Conservation (phyloP, 495 filamentous ascomycete species). For the Tetracladium setigerum region DNA sequence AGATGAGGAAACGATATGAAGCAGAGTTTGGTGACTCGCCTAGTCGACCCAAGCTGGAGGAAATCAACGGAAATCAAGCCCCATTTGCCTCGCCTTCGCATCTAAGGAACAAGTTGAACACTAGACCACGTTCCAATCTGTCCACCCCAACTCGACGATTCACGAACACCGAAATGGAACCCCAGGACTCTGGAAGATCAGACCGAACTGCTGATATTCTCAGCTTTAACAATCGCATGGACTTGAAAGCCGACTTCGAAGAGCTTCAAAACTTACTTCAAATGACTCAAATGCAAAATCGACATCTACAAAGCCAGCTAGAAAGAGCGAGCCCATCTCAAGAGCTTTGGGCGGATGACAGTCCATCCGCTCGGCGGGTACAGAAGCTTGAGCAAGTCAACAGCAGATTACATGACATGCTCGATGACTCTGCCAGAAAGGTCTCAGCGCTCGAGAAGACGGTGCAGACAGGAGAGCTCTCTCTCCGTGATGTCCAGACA, state of each 20-base stretch:
- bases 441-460: slow-evolving; percentile 84
- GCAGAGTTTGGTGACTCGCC: slow-evolving; percentile 69
- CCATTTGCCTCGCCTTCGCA: slow-evolving; percentile 71
- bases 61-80: slow-evolving; percentile 80
- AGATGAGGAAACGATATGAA: slow-evolving; percentile 64
- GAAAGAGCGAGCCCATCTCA: slow-evolving; percentile 53
- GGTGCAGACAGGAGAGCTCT: slow-evolving; percentile 81
- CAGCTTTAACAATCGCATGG: slow-evolving; percentile 83
- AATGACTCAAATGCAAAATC: slow-evolving; percentile 91
- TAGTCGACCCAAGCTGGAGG: slow-evolving; percentile 57
- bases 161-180: slow-evolving; percentile 53
- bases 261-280: slow-evolving; percentile 93
- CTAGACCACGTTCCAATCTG: slow-evolving; percentile 62
- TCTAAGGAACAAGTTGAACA: slow-evolving; percentile 64
- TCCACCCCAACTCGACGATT: slow-evolving; percentile 69
- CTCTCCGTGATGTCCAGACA: slow-evolving; percentile 84
- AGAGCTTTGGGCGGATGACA: slow-evolving; percentile 67
- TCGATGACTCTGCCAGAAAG: slow-evolving; percentile 92
- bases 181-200: slow-evolving; percentile 71
- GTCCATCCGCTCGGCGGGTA: slow-evolving; percentile 71
- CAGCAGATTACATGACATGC: slow-evolving; percentile 83
- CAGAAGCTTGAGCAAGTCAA: slow-evolving; percentile 93
- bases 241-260: slow-evolving; percentile 84
- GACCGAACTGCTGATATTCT: slow-evolving; percentile 86
- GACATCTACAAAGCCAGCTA: slow-evolving; percentile 85